Base-by-base conservation (phyloP, 2,329 filamentous ascomycete species). In the Didymella glomerata region DNA sequence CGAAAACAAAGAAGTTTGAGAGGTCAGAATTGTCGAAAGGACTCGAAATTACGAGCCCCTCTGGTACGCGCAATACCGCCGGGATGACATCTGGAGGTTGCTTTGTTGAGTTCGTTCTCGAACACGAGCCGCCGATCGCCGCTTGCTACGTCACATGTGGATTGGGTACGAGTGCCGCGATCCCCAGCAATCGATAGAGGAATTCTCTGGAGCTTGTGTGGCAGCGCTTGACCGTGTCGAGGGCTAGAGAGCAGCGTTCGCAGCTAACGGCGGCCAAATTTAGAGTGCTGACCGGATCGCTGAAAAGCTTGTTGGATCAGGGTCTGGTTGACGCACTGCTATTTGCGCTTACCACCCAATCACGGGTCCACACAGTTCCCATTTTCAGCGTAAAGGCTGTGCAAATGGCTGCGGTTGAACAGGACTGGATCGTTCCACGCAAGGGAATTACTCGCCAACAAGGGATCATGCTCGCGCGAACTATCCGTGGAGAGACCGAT, bases 111-210 rank as follows among this genome's bases (percentile, higher is more conserved):
- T 54, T n/a, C 20, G 53, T 57, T 54, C 60, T 59, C 47, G 51
- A 60, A 52, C 48, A 41, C 48, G 48, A 60, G 8, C 57, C 54
- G 57, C 38, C 6, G 45, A 63, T 63, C 53, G 60, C 57, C 50
- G 57, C 56, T 60, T 51, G 47, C 53, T 55, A 63, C 61, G 61
- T 63, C 61, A 63, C 54, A 24, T 34, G 48, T 55, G 57, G 57
- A 25, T 48, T 48, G 28, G 42, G 30, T 42, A 46, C 47, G 36
- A 55, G 34, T 18, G 10, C 51, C 42, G 42, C 36, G 47, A 36
- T 45, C 46, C 49, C 56, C 30, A 27, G 50, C 52, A 52, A 49
- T 46, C 49, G 40, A 49, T 49, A 54, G 40, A 34, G 30, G 20
- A 32, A 45, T n/a, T 25, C 5, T 36, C 27, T 40, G 44, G 36